phyloP scores from a whole-genome alignment of 768 basidiomycete genomes.

The Podaxis sp. region DNA sequence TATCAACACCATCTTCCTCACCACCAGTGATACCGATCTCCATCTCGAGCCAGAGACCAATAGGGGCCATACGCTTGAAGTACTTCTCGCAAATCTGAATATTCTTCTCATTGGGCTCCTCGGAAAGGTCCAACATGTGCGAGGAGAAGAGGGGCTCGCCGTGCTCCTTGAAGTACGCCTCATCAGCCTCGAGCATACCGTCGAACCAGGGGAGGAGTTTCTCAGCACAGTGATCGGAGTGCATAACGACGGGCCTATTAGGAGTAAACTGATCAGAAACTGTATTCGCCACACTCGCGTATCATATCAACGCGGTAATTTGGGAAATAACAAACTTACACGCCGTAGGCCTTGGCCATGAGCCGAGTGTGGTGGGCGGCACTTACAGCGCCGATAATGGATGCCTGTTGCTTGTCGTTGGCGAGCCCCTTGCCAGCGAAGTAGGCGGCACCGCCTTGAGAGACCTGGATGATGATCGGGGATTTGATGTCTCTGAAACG shows the following conservation, averaged over 20 bases:
- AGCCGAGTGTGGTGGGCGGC: slow-evolving; percentile 91
- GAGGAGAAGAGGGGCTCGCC: slow-evolving; percentile 89
- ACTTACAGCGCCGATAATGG: slow-evolving; percentile 87
- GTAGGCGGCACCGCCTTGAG: slow-evolving; percentile 95
- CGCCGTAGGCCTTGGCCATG: slow-evolving; percentile 87
- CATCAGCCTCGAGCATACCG: slow-evolving; percentile 96
- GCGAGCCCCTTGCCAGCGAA: slow-evolving; percentile 95
- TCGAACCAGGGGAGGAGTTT: slow-evolving; percentile 99
- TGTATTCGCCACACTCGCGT: slow-evolving; percentile 2
- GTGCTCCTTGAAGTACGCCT: slow-evolving; percentile 89
- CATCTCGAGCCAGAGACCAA: slow-evolving; percentile 99
- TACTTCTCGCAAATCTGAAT: slow-evolving; percentile 92
- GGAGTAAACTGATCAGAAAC: slow-evolving; percentile 10
- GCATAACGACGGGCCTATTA: slow-evolving; percentile 87
- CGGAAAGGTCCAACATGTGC: slow-evolving; percentile 99
- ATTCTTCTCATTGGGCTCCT: slow-evolving; percentile 90
- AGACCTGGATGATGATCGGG: slow-evolving; percentile 96
- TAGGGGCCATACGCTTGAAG: slow-evolving; percentile 90
- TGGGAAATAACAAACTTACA: slow-evolving; percentile 52
- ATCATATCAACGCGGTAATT: slow-evolving; percentile 1
- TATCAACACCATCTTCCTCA: slow-evolving; percentile 99
- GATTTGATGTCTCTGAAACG: slow-evolving; percentile 82
- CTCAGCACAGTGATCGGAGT: slow-evolving; percentile 98
- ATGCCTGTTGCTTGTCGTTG: slow-evolving; percentile 95
- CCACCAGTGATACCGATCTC: slow-evolving; percentile 99